These are phyloP conservation scores for Senecio squalidus DNA, from an alignment of 140 eudicot species.

Conservation along the genomic window DNA sequence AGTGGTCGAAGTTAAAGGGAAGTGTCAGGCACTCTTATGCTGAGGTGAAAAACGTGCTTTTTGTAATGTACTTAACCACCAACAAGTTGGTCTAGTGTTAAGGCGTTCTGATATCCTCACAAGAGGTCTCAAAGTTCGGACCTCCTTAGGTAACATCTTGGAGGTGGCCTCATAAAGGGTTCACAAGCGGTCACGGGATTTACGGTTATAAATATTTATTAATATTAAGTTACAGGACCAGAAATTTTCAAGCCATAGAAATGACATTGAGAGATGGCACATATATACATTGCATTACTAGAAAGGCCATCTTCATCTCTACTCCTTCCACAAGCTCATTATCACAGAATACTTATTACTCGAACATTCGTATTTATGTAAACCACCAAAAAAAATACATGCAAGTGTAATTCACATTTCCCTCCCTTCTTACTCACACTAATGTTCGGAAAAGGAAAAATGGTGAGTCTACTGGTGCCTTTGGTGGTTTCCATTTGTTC, in stretches of 20 bases:
- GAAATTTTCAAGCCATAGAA: slow-evolving; percentile 10
- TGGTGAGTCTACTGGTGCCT: neutral
- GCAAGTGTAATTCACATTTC: neutral
- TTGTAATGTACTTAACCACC: too few species aligned
- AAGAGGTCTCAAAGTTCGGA: too few species aligned
- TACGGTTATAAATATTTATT: too few species aligned
- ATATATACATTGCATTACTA: neutral
- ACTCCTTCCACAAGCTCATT: neutral
- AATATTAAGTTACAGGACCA: neutral
- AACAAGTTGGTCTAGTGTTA: too few species aligned
- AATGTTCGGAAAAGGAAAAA: neutral
- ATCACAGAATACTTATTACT: neutral
- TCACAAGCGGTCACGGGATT: too few species aligned
- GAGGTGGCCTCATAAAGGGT: too few species aligned
- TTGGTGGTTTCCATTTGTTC: too few species aligned
- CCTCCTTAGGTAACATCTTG: too few species aligned
- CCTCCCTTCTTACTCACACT: neutral
- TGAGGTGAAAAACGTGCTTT: too few species aligned
- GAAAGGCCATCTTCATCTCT: neutral
- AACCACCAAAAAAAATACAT: neutral
- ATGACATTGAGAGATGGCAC: neutral
- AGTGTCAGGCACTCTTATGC: too few species aligned
- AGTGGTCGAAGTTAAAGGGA: too few species aligned
- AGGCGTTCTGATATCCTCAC: too few species aligned
- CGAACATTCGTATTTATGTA: neutral